Evolutionary conservation across 1,139 yeast genomes (phyloP).

Genomic region (Hansenula lynferdii): DNA sequence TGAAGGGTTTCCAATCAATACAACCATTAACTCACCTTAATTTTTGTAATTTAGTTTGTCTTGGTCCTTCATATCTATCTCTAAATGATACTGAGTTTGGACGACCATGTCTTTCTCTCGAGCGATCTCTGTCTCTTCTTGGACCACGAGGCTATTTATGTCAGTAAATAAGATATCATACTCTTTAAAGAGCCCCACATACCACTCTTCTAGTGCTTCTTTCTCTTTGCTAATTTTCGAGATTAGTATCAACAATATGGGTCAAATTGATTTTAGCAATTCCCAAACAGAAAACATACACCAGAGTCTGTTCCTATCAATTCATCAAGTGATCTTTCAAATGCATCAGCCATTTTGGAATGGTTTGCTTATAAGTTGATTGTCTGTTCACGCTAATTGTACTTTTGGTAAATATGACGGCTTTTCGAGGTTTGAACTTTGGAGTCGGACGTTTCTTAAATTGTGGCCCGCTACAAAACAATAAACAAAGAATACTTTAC

Average conservation of each 20-base stretch:
- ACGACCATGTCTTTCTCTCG: conserved; percentile 14
- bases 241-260: too few species aligned
- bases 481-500: too few species aligned
- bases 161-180: not conserved
- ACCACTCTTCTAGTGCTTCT: conserved; percentile 4
- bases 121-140: conserved; percentile 14
- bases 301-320: conserved; percentile 43
- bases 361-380: too few species aligned
- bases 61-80: conserved; percentile 16
- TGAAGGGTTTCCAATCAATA: too few species aligned
- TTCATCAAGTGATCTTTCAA: conserved; percentile 58
- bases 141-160: not conserved
- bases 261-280: too few species aligned
- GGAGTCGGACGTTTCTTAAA: too few species aligned
- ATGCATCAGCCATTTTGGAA: conserved; percentile 25
- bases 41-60: conserved; percentile 18
- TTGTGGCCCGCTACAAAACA: too few species aligned
- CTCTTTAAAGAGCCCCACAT: not conserved
- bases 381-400: not conserved
- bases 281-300: too few species aligned
- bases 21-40: conserved; percentile 17
- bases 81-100: conserved; percentile 8
- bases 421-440: too few species aligned
- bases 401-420: too few species aligned
- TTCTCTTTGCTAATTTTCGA: conserved; percentile 1